These are phyloP conservation scores for Aureobasidium vineae DNA, from an alignment of 2,329 filamentous ascomycete genomes.

Conservation along the genomic window DNA sequence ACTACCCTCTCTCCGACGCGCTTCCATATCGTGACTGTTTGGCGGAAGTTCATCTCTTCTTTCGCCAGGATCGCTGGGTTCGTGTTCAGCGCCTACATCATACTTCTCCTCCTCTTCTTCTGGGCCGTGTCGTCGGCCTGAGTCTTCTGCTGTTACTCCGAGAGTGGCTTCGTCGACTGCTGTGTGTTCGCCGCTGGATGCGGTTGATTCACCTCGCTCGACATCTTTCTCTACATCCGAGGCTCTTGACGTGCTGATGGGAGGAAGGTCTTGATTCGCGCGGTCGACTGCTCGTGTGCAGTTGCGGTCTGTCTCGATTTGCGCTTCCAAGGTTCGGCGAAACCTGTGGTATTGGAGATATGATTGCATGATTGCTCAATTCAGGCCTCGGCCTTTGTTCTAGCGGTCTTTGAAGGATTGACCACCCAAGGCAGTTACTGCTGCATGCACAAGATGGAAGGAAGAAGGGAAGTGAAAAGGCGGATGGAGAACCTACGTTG, in stretches of 20 bases:
- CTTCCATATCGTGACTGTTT: conserved; percentile 27
- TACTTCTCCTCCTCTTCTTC: conserved; percentile 24
- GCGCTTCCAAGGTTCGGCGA: conserved; percentile 28
- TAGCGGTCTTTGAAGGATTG: neutral
- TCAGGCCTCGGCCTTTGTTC: neutral
- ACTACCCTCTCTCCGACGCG: conserved; percentile 31
- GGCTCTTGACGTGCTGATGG: neutral
- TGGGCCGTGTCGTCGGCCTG: neutral
- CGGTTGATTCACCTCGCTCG: neutral
- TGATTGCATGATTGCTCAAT: conserved; percentile 34
- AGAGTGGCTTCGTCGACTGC: conserved; percentile 9
- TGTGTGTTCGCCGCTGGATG: conserved; percentile 11
- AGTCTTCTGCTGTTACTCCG: neutral
- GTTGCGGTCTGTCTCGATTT: conserved; percentile 30
- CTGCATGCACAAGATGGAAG: neutral
- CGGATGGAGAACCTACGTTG: neutral
- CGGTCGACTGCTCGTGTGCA: conserved; percentile 25
- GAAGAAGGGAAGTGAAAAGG: neutral
- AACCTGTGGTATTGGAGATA: conserved; percentile 34
- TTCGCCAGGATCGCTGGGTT: conserved; percentile 20
- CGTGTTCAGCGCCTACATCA: conserved; percentile 10
- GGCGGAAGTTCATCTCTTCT: conserved; percentile 28
- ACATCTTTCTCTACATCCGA: neutral
- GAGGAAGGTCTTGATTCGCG: conserved; percentile 9
- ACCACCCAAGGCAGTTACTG: neutral